phyloP scores from a whole-genome alignment of 768 basidiomycete species.

The Russula sp. region DNA sequence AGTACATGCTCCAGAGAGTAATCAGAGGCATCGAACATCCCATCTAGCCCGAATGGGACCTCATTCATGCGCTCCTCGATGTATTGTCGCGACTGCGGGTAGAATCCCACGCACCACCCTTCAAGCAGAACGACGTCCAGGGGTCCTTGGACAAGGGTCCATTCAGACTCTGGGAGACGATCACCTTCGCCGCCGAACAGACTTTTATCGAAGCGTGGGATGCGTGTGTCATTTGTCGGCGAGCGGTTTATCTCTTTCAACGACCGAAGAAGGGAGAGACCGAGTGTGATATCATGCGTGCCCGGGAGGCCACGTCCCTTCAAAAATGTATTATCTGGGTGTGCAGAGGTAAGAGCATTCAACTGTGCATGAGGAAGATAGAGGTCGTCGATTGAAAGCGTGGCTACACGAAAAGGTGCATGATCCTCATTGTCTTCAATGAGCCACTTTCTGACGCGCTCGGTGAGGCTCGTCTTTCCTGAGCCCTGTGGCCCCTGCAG shows the following conservation, averaged over 20 bases:
- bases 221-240: constrained; percentile 29
- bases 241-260: constrained; percentile 38
- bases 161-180: constrained; percentile 41
- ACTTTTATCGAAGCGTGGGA: constrained; percentile 89
- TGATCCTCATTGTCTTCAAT: constrained; percentile 33
- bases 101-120: constrained; percentile 94
- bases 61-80: constrained; percentile 47
- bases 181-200: constrained; percentile 78
- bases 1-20: constrained; percentile 47
- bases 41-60: constrained; percentile 28
- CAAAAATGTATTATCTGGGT: constrained; percentile 60
- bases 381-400: constrained; percentile 78
- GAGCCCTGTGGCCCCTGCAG: constrained; percentile 93
- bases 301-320: constrained; percentile 88
- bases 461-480: constrained; percentile 80
- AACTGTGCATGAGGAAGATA: constrained; percentile 71
- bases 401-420: constrained; percentile 43
- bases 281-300: constrained; percentile 78
- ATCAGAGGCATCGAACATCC: constrained; percentile 30
- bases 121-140: constrained; percentile 86
- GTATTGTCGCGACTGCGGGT: constrained; percentile 45
- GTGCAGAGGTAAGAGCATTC: constrained; percentile 41
- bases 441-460: constrained; percentile 39
- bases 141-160: constrained; percentile 39
- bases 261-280: constrained; percentile 40